Evolutionary conservation across 768 basidiomycete species (phyloP), one percentile per base, ranked within the genome.

Genomic region (Leccinum incarnatum): DNA sequence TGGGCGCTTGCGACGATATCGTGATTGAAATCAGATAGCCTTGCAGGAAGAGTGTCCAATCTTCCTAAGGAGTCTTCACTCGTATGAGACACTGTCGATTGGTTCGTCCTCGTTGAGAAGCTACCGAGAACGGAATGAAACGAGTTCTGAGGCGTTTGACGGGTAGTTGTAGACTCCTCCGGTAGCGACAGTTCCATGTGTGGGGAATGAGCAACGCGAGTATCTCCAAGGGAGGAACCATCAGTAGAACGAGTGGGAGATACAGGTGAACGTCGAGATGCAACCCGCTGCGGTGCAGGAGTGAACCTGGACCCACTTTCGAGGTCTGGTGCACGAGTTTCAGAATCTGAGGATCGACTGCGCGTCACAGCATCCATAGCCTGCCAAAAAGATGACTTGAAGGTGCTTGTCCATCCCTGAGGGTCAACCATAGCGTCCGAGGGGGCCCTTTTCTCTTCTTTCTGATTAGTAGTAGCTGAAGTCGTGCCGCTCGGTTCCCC

Each of bases 321-420:
- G 4, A 15, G 2, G 32, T 56, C 54, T 12, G 8, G 21, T 29
- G 9, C 21, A n/a, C 30, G 32, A 10, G 47, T 23, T 23, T 53
- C 59, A 45, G 27, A 8, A 19, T 57, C 69, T 19, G 58, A 36
- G n/a, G 74, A 62, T 27, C 81, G 62, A 61, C 69, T 78, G n/a
- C 78, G 74, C 42, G 80, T 77, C 52, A 84, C 79, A 2, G 78
- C 73, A 62, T 79, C 81, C 63, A 84, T 77, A 5, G 80, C 81
- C 55, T 76, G 76, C 53, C 79, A 76, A 11, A 84, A 66, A 36
- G 79, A 79, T 17, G 77, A 76, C 57, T 69, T 76, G 62, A 83
- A 52, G 23, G 76, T 73, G 17, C 71, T 63, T 10, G 76, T 75
- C 82, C 82, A 82, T 23, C 76, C 69, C 7, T 75, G 50, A 15